Base-by-base conservation (phyloP, 1,284 basidiomycete species). In the Xerocomus amazonicus region DNA sequence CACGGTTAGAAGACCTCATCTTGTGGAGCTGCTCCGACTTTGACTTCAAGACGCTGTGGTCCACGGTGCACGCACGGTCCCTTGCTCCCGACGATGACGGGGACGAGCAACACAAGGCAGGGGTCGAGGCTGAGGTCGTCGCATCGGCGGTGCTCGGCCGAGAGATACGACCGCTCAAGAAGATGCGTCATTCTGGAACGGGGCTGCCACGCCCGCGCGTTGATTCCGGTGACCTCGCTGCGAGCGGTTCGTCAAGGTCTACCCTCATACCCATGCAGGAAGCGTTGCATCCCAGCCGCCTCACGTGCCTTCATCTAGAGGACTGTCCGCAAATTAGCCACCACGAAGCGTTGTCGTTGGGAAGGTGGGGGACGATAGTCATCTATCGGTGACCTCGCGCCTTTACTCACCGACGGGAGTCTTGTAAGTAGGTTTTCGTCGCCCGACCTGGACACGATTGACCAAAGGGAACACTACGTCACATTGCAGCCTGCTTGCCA, bases 1-100 rank as follows among this genome's bases (percentile, higher is more conserved):
- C 79, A 16, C 67, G 67, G 13, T 68, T 82, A 43, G 73, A 75
- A 55, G 68, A 71, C 16, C 62, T 81, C 33, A 67, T 73, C 26
- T 67, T 83, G 45, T 78, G 73, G 73, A 68, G 68, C 43, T 81
- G 78, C 60, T 51, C 62, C 35, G 75, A 78, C 56, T 62, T 80
- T 47, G 58, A 68, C 34, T 67, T 73, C 37, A 53, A 45, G 33
- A 59, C 57, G 19, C 59, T 78, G 45, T 62, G 65, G 47, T 64
- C 56, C 12, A 59, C 73, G 27, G 66, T 78, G 40, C 55, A 62
- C 36, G 60, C 69, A 34, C 67, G 76, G 58, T 76, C 75, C 47
- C 59, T 61, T 43, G 34, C 44, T 14, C 43, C 51, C 12, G 54
- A 52, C 1, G 45, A 56, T 32, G 54, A 53, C 23, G 48, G 46